These are phyloP conservation scores for Lentinula sp. DNA, from an alignment of 768 basidiomycete species.

Conservation along the genomic window DNA sequence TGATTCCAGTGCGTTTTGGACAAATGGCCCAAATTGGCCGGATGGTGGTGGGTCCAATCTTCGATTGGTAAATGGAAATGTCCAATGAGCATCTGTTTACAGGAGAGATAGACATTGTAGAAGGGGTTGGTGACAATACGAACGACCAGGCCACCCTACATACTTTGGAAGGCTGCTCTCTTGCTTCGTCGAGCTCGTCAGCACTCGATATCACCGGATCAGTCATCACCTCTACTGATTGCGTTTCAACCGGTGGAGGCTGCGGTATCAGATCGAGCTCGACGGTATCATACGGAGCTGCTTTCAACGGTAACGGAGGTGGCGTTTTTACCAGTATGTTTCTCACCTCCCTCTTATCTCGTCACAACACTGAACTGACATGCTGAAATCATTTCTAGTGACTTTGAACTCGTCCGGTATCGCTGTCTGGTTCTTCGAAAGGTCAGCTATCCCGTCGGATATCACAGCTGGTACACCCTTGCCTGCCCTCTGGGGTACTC, in stretches of 20 bases:
- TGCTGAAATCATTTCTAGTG: conserved; percentile 33
- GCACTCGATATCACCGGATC: conserved; percentile 55
- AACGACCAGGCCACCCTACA: conserved; percentile 73
- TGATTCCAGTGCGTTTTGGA: conserved; percentile 2
- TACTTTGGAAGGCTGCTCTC: conserved; percentile 63
- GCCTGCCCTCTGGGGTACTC: conserved; percentile 71
- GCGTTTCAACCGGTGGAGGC: conserved; percentile 65
- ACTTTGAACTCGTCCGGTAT: conserved; percentile 75
- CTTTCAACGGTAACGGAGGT: conserved; percentile 76
- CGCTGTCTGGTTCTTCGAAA: conserved; percentile 76
- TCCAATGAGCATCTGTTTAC: not conserved
- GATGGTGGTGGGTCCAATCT: conserved; percentile 35
- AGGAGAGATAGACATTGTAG: conserved; percentile 71
- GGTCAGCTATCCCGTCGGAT: conserved; percentile 72
- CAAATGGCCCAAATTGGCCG: conserved; percentile 57
- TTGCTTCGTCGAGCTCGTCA: conserved; percentile 42
- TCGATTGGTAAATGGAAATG: not conserved
- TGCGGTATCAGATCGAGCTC: conserved; percentile 70
- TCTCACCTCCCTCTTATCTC: conserved; percentile 8
- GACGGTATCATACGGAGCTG: conserved; percentile 65
- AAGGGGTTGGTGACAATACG: conserved; percentile 78
- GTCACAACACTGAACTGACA: not conserved
- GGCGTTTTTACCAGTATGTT: conserved; percentile 87
- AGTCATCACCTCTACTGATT: conserved; percentile 64
- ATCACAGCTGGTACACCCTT: conserved; percentile 63